Evolutionary conservation across 441 rosid species (phyloP).

Genomic region (Omphalea diandra): DNA sequence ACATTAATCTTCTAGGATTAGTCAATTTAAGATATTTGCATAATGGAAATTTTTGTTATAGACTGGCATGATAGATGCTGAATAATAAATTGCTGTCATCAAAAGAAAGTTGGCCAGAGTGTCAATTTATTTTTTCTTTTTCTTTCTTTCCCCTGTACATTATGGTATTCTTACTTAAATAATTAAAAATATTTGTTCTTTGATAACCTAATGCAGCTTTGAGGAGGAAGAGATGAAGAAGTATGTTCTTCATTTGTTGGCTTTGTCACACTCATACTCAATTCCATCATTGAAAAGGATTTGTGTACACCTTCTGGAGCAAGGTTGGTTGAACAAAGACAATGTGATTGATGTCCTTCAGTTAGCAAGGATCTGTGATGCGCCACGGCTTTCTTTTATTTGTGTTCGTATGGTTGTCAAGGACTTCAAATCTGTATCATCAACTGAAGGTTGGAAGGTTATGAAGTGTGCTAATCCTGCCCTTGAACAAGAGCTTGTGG

Average conservation of each 20-base stretch:
- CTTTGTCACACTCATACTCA: conserved; percentile 69
- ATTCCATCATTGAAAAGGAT: conserved; percentile 68
- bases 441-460: conserved; percentile 83
- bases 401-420: conserved; percentile 62
- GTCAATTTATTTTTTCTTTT: not conserved
- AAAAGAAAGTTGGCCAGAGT: not conserved
- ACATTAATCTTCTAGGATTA: not conserved
- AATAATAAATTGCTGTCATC: not conserved
- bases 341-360: conserved; percentile 84
- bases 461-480: conserved; percentile 61
- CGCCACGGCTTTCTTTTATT: conserved; percentile 51
- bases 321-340: conserved; percentile 57
- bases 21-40: not conserved
- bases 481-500: conserved; percentile 79
- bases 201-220: conserved; percentile 50
- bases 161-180: not conserved
- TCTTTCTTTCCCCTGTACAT: not conserved
- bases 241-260: conserved; percentile 67
- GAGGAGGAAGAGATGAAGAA: conserved; percentile 66
- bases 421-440: conserved; percentile 68
- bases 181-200: conserved; percentile 9
- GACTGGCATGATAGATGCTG: not conserved
- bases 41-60: not conserved
- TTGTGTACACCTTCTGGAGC: conserved; percentile 52
- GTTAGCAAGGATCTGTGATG: conserved; percentile 68